Conservation (phyloP, 768 basidiomycete genomes). For the Cantharellus anzutake region DNA sequence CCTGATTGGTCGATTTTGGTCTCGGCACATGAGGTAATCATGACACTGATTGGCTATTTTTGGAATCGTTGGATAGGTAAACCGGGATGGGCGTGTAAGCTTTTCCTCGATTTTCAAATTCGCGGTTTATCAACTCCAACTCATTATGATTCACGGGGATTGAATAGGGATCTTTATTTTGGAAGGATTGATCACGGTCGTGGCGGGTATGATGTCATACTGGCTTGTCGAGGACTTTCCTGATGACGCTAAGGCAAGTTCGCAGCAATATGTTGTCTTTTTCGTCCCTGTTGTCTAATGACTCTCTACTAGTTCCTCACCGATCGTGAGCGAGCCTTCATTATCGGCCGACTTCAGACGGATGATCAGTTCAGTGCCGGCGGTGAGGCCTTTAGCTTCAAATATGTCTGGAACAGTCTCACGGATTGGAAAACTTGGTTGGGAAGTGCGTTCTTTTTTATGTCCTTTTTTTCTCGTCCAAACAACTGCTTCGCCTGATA, state of each 20-base stretch:
- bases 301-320: slow-evolving; percentile 29
- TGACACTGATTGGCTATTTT: too few species aligned
- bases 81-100: background rate
- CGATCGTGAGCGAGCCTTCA: slow-evolving; percentile 41
- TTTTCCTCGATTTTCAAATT: background rate
- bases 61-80: background rate
- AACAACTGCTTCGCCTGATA: background rate
- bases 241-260: slow-evolving; percentile 17
- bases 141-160: background rate
- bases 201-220: slow-evolving; percentile 39
- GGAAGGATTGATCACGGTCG: slow-evolving; percentile 49
- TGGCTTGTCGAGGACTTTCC: slow-evolving; percentile 69
- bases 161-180: slow-evolving; percentile 23
- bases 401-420: slow-evolving; percentile 33
- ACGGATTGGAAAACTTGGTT: slow-evolving; percentile 58
- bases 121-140: background rate
- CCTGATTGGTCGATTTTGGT: slow-evolving; percentile 28
- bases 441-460: slow-evolving; percentile 21
- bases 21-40: too few species aligned
- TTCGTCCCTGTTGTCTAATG: background rate
- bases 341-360: slow-evolving; percentile 42
- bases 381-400: slow-evolving; percentile 26
- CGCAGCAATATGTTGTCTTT: background rate
- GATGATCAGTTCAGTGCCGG: slow-evolving; percentile 49
- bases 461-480: background rate